Evolutionary conservation across 1,284 basidiomycete species (phyloP), one percentile per base, ranked within the genome.

Genomic region (Bjerkandera adusta): DNA sequence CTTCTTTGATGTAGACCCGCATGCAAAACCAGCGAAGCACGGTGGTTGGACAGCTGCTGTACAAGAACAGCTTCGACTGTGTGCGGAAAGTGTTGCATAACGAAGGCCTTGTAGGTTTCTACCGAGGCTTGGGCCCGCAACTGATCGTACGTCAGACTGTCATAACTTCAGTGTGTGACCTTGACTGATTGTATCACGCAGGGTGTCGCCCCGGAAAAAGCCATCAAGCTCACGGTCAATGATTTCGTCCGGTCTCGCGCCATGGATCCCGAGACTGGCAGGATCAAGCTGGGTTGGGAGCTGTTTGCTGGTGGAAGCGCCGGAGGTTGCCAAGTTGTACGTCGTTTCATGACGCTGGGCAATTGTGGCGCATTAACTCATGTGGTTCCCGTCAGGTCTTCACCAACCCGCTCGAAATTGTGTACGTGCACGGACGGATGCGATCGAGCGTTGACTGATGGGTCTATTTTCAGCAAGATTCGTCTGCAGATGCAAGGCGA

Each of bases 171-270:
- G 18, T 35, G 24, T 21, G 32, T 35, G 35, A 21, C 40, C n/a
- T 3, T 35, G 37, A 32, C 44, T 45, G 44, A 45, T 45, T 16
- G n/a, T 12, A 16, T 25, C 21, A 10, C 38, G 33, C 39, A 93
- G 90, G 96, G 96, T 61, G 96, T 99, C 34, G 97, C 96, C 11
- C 96, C 96, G 11, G 96, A 99, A 68, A 99, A 97, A 71, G 93
- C 93, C 10, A 96, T 97, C 70, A 97, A 99, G 68, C 71, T 95
- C 49, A 97, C 96, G 2, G 87, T 99, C 54, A 99, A 99, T 72
- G 96, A 98, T 63, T 71, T 97, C 43, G 79, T 99, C 27, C 84
- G 96, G 45, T 76, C 81, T 15, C 79, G 83, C 48, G 83, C 86
- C 11, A 95, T 84, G 68, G 94, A 99, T 67, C 91, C 93, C 25